Evolutionary conservation across 208 protist species (phyloP), one percentile per base, ranked within the genome.

Genomic region (Naegleria gruberi): DNA sequence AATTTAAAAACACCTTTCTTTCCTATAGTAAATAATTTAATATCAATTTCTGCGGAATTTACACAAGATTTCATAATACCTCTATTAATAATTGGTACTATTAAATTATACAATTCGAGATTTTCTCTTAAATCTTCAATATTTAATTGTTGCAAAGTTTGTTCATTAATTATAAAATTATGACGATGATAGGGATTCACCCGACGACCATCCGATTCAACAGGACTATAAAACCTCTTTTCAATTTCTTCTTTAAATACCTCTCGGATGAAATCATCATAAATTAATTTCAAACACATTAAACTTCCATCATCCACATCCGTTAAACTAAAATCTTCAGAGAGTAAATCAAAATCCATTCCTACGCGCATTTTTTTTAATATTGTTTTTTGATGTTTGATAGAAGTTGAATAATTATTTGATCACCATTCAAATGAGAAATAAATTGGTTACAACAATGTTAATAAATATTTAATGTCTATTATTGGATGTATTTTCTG

Each of bases 401-500:
- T n/a, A n/a, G n/a, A n/a, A n/a, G n/a, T n/a, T n/a, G n/a, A n/a
- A n/a, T n/a, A n/a, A n/a, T n/a, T n/a, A n/a, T n/a, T n/a, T n/a
- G n/a, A n/a, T n/a, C n/a, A n/a, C n/a, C n/a, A n/a, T n/a, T n/a
- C n/a, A n/a, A n/a, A n/a, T n/a, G n/a, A n/a, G n/a, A n/a, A n/a
- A n/a, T n/a, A n/a, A n/a, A n/a, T n/a, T n/a, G n/a, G n/a, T n/a
- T n/a, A n/a, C n/a, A n/a, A n/a, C n/a, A n/a, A n/a, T n/a, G 46
- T 74, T 30, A 74, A 74, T n/a, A 74, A n/a, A n/a, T n/a, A n/a
- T 19, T 77, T 77, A 77, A 37, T 43, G 30, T 84, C 81, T 84
- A 30, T 7, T 1, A 23, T 37, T 86, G 2, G 51, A 65, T 17
- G 15, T 37, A 46, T 86, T 86, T 10, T 44, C 42, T 91, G 96